phyloP scores from a whole-genome alignment of 371 early-diverging fungal species.

The Circinella umbellata region DNA sequence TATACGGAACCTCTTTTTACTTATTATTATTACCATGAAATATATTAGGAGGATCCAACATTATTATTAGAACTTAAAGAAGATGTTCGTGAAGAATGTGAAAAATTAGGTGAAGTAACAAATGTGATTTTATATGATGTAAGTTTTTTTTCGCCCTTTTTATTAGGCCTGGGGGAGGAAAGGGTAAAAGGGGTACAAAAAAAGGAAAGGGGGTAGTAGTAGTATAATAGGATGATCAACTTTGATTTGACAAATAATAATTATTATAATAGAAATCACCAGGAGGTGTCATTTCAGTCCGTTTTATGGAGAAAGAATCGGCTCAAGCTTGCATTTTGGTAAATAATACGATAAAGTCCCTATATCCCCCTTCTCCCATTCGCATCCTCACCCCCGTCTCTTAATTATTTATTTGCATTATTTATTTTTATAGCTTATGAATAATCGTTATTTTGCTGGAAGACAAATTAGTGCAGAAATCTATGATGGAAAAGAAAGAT shows the following conservation, averaged over 20 bases:
- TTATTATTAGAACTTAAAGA: conserved; percentile 89
- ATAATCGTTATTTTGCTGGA: conserved; percentile 91
- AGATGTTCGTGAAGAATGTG: conserved; percentile 93
- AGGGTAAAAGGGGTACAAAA: neutral
- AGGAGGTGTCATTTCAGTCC: conserved; percentile 89
- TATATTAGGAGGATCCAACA: conserved; percentile 78
- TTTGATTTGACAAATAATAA: neutral
- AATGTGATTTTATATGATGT: conserved; percentile 88
- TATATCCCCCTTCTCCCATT: too few relatives aligned
- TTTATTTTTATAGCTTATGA: conserved; percentile 70
- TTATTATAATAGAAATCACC: conserved; percentile 63
- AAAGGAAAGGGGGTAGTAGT: neutral
- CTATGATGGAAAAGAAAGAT: conserved; percentile 78
- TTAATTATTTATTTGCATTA: too few relatives aligned
- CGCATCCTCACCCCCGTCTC: too few relatives aligned
- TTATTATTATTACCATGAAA: neutral
- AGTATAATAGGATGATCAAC: neutral
- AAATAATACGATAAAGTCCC: conserved; percentile 10
- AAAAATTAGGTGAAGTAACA: conserved; percentile 92
- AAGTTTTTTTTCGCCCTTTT: conserved; percentile 34
- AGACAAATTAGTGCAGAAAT: conserved; percentile 80
- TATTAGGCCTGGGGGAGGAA: neutral
- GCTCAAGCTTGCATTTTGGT: conserved; percentile 85
- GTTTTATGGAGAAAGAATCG: conserved; percentile 81
- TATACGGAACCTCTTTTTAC: neutral